Conservation (phyloP, 2,329 filamentous ascomycete genomes). For the Diaporthe eres region DNA sequence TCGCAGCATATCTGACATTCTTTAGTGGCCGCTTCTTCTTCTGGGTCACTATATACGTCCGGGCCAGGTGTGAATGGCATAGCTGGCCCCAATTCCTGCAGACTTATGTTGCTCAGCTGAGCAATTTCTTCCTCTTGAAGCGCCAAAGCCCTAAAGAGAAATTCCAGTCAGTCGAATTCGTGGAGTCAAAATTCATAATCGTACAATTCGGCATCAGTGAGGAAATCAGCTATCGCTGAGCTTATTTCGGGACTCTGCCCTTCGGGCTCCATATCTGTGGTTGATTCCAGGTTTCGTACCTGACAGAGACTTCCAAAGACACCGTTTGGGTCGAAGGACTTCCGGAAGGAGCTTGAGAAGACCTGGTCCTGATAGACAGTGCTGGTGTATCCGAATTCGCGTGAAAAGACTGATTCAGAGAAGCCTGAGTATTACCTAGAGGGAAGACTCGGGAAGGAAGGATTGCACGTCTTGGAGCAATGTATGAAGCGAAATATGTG, state of each 20-base stretch:
- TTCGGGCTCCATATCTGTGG: background rate
- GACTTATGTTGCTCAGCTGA: background rate
- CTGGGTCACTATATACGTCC: no score
- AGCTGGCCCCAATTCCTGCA: background rate
- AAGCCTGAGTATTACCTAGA: no score
- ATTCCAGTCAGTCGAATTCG: background rate
- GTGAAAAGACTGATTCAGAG: background rate
- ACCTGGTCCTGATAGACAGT: background rate
- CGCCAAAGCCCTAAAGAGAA: slow-evolving; percentile 4
- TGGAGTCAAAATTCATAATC: background rate
- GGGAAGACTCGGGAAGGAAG: background rate
- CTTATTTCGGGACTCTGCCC: background rate
- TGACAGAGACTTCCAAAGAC: background rate
- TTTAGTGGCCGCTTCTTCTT: background rate
- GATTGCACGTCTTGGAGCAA: background rate
- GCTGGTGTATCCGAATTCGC: background rate
- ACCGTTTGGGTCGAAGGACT: no score
- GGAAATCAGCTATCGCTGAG: background rate
- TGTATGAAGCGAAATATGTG: background rate
- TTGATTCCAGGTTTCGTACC: background rate
- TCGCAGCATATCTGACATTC: slow-evolving; percentile 31
- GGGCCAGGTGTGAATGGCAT: background rate
- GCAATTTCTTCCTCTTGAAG: background rate
- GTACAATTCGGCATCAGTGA: slow-evolving; percentile 32
- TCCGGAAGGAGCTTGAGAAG: no score